Evolutionary conservation across 495 filamentous ascomycete genomes (phyloP), one percentile per base, ranked within the genome.

Genomic region (Cudoniella acicularis): DNA sequence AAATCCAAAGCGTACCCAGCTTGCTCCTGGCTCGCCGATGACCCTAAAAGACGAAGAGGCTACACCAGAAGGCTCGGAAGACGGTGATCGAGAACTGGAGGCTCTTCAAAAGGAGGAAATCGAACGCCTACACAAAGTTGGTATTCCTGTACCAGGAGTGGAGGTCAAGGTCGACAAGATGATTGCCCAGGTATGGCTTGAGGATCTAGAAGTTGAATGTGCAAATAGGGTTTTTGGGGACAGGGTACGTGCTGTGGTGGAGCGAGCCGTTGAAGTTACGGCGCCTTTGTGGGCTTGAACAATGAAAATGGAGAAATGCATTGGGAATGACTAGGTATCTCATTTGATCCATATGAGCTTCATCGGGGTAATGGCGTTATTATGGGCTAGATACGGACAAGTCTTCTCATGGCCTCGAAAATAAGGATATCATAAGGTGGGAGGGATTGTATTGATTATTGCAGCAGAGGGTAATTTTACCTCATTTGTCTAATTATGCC

Each of bases 161-260:
- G 83, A 86, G 64, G 92, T 98, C 71, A 83, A 79, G 68, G 87
- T 98, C 2, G 94, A 96, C 67, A 92, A 90, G 72, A 85, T 92
- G 70, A 80, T 89, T 57, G 94, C 92, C 3, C 86, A 79, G 46
- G 88, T 98, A 6, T 97, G 91, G 92, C 78, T 98, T 26, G 93
- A 98, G 77, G 82, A 85, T 48, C 69, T 98, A 48, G 90, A 93
- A 64, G 90, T 98, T 0, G 95, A 98, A 70, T 92, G 92, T 70
- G 74, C 71, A 24, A 89, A 87, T 61, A 74, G 81, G 62, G 82
- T 89, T 49, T 77, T 95, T 68, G 80, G 80, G 56, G 90, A 95
- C 68, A 75, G 94, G 48, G 88, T 98, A 6, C 82, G 87, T 62
- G 89, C 89, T 2, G 90, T 98, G 18, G 89, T 97, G 24, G 94